A percentile compares a stretch with the other conserved stretches of the same genome.
Conservation (phyloP, 1,284 basidiomycete genomes). For the Heterobasidion occidentale region DNA sequence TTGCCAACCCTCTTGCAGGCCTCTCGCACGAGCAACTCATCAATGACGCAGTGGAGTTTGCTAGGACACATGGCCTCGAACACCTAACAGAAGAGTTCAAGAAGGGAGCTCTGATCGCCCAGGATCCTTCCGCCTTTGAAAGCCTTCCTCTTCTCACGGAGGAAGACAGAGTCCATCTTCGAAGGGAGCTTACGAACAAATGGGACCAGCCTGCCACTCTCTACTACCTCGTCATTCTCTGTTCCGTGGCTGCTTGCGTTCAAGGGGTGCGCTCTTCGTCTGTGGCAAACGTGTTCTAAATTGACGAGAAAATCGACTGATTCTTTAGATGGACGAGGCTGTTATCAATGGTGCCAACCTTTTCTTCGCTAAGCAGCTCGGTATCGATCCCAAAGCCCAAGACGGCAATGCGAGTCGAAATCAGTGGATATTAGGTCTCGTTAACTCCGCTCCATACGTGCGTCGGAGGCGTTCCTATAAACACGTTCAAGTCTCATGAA, state of each 20-base stretch:
- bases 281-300: no score
- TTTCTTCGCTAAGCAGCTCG: conserved; percentile 59
- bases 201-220: conserved; percentile 53
- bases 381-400: conserved; percentile 35
- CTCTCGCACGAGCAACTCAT: conserved; percentile 49
- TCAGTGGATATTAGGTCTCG: conserved; percentile 66
- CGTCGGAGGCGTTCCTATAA: no score
- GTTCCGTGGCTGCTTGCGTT: conserved; percentile 60
- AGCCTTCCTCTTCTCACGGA: conserved; percentile 43
- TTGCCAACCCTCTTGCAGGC: conserved; percentile 53
- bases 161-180: conserved; percentile 46
- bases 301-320: background rate
- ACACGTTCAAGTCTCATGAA: no score
- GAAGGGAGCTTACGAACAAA: conserved; percentile 53
- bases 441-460: conserved; percentile 73
- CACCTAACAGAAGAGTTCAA: conserved; percentile 43
- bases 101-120: conserved; percentile 62
- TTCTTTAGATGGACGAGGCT: conserved; percentile 49
- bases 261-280: conserved; percentile 39
- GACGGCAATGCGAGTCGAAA: conserved; percentile 31
- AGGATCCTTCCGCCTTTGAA: conserved; percentile 47
- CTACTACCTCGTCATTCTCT: conserved; percentile 52
- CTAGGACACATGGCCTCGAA: conserved; percentile 35
- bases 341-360: conserved; percentile 71
- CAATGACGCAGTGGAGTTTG: conserved; percentile 47